These are phyloP conservation scores for Gynochthodes officinalis DNA, from an alignment of 257 asterid species.

Conservation along the genomic window DNA sequence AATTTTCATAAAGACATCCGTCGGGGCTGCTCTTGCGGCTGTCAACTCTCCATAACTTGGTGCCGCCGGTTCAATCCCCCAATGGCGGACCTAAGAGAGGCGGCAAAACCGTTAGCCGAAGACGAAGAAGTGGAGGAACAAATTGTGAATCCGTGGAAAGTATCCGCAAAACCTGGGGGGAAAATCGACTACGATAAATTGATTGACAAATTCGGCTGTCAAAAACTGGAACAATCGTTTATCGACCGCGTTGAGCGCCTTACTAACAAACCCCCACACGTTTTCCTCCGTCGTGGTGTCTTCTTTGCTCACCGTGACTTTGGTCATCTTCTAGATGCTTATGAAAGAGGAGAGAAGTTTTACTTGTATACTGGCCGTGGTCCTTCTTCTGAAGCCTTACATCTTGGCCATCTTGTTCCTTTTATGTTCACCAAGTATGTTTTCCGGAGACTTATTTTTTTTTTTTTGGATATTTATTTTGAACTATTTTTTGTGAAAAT, in stretches of 20 bases:
- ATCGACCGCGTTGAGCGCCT: slow-evolving; percentile 70
- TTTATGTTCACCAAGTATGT: slow-evolving; percentile 92
- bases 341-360: slow-evolving; percentile 80
- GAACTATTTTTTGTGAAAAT: background rate
- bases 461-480: background rate
- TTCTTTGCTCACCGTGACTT: slow-evolving; percentile 95
- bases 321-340: slow-evolving; percentile 60
- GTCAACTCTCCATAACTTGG: background rate
- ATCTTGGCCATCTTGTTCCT: slow-evolving; percentile 93
- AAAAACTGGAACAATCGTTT: slow-evolving; percentile 67
- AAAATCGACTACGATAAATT: slow-evolving; percentile 92
- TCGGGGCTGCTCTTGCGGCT: background rate
- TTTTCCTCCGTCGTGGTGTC: slow-evolving; percentile 96
- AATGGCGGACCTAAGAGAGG: slow-evolving; percentile 7
- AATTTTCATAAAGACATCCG: no score
- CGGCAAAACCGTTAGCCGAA: slow-evolving; percentile 2
- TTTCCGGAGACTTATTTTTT: background rate
- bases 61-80: background rate
- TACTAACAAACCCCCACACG: slow-evolving; percentile 75
- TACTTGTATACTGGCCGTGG: slow-evolving; percentile 95
- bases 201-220: slow-evolving; percentile 86
- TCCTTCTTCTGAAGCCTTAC: slow-evolving; percentile 95
- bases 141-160: slow-evolving; percentile 87
- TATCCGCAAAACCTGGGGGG: slow-evolving; percentile 73
- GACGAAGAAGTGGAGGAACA: slow-evolving; percentile 42